Conservation (phyloP, 2,329 filamentous ascomycete genomes). For the Aschersonia sp. region DNA sequence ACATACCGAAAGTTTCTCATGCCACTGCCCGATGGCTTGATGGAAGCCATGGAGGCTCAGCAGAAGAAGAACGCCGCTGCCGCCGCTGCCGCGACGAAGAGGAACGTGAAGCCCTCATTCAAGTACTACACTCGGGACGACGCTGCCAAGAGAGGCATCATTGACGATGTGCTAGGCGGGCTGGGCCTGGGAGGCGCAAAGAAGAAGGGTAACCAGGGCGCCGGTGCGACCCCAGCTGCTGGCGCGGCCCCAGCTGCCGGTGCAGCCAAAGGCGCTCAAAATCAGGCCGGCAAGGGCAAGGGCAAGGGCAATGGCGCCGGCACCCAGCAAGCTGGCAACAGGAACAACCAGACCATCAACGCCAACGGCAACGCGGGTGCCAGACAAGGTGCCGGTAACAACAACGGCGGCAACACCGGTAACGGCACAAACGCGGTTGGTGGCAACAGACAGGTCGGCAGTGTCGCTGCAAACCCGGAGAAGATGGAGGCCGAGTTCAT, state of each 20-base stretch:
- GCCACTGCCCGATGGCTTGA: slow-evolving; percentile 26
- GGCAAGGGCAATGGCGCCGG: neutral
- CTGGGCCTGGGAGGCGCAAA: neutral
- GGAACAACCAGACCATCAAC: neutral
- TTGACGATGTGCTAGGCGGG: neutral
- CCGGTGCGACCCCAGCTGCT: no score
- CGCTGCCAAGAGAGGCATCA: neutral
- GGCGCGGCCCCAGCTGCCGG: no score
- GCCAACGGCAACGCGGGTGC: neutral
- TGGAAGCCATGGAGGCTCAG: slow-evolving; percentile 19
- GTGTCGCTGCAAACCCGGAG: slow-evolving; percentile 1
- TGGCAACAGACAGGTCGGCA: neutral
- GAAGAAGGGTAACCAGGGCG: no score
- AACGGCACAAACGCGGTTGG: neutral
- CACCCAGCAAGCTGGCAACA: neutral
- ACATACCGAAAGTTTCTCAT: slow-evolving; percentile 56
- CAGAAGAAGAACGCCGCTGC: neutral
- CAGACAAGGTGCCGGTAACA: neutral
- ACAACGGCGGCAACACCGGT: neutral
- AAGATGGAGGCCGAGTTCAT: slow-evolving; percentile 6
- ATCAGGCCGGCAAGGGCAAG: neutral
- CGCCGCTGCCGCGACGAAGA: neutral
- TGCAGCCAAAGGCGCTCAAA: no score
- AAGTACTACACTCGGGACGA: neutral
- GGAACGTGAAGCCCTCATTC: neutral